A percentile compares a stretch with the other conserved stretches of the same genome.
Evolutionary conservation across 2,329 filamentous ascomycete genomes (phyloP).

Genomic region (Colletotrichum aenigma): DNA sequence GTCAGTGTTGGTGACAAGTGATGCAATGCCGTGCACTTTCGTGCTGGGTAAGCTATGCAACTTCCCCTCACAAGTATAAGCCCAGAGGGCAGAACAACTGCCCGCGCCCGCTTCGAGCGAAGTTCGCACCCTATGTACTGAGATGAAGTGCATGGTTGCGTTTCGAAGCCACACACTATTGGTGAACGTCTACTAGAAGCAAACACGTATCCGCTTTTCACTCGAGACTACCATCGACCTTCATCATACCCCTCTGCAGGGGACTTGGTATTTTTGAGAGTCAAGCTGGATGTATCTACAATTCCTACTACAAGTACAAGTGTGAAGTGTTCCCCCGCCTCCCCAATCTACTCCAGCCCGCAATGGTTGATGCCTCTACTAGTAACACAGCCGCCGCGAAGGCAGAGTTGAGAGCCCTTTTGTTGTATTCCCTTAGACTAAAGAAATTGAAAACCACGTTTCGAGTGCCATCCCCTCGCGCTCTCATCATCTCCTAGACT

Average conservation of each 20-base stretch:
- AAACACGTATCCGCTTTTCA: not conserved
- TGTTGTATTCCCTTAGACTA: not conserved
- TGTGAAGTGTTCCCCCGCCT: not conserved
- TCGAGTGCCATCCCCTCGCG: not conserved
- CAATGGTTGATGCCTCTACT: constrained; percentile 14
- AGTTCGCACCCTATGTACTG: too few species aligned
- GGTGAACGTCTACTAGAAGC: not conserved
- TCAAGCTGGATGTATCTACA: constrained; percentile 16
- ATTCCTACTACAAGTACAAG: constrained; percentile 17
- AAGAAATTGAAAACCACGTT: not conserved
- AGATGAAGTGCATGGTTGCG: not conserved
- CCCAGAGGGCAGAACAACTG: not conserved
- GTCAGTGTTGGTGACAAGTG: too few species aligned
- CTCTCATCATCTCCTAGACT: constrained; percentile 24
- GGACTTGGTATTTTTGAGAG: not conserved
- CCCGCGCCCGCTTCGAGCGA: not conserved
- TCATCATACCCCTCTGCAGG: not conserved
- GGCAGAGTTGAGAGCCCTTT: constrained; percentile 17
- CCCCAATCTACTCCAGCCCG: constrained; percentile 13
- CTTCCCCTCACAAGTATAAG: not conserved
- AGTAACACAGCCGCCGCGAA: constrained; percentile 11
- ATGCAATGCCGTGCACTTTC: too few species aligned
- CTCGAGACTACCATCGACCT: not conserved
- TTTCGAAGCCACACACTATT: not conserved
- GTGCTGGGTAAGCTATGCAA: too few species aligned